Evolutionary conservation across 768 basidiomycete genomes (phyloP).

Genomic region (Neoboletus magnificus): DNA sequence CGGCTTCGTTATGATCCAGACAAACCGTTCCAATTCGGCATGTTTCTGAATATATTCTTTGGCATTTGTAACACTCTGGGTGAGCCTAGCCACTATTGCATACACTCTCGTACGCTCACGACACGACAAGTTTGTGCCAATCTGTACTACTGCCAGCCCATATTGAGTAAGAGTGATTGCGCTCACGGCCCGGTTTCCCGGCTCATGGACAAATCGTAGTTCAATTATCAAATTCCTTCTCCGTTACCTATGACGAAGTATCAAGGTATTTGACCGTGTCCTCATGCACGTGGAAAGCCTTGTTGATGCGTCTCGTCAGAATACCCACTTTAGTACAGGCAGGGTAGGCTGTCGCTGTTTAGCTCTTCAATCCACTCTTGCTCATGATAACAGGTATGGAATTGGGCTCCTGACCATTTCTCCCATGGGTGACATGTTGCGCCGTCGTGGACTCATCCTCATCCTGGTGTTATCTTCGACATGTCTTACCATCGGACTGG

Average conservation of each 20-base stretch:
- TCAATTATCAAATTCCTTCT: constrained; percentile 37
- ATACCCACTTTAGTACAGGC: constrained; percentile 65
- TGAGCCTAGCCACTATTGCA: background rate
- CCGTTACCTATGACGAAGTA: constrained; percentile 32
- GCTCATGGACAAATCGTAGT: constrained; percentile 7
- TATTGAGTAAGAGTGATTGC: constrained; percentile 51
- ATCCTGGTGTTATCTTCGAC: constrained; percentile 51
- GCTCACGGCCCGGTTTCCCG: background rate
- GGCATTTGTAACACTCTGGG: constrained; percentile 54
- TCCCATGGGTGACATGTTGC: constrained; percentile 78
- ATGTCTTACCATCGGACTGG: constrained; percentile 64
- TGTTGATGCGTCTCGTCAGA: constrained; percentile 28
- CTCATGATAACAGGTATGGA: constrained; percentile 49
- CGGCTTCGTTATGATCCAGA: constrained; percentile 48
- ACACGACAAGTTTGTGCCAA: constrained; percentile 47
- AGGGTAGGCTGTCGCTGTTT: constrained; percentile 40
- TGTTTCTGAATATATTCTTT: constrained; percentile 54
- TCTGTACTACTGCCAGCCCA: constrained; percentile 76
- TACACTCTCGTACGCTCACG: background rate
- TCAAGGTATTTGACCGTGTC: constrained; percentile 19
- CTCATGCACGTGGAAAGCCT: background rate
- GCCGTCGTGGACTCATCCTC: constrained; percentile 67
- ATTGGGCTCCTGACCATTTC: constrained; percentile 67
- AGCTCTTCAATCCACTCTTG: background rate
- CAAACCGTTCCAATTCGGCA: constrained; percentile 47